Evolutionary conservation across 495 filamentous ascomycete species (phyloP), one percentile per base, ranked within the genome.

Genomic region (Pyrenopolyporus hunteri): DNA sequence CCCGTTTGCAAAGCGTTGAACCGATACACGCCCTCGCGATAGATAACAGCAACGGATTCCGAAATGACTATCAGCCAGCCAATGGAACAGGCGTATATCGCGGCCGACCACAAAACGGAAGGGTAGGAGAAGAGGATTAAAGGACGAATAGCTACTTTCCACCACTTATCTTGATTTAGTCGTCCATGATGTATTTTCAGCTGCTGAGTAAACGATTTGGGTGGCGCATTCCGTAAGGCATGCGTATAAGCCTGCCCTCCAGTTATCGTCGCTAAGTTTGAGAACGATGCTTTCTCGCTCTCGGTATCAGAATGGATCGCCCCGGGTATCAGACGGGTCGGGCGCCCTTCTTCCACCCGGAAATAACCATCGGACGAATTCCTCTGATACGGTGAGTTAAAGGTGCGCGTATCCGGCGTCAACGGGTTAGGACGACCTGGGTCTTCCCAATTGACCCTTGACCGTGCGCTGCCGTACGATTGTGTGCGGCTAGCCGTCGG

Each of bases 1-100:
- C 94, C 94, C 0, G 90, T 89, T 44, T 87, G 85, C 1, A 97
- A 77, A 2, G 91, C 78, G 31, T 81, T 86, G 73, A 98, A 97
- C 45, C 90, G 79, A 74, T 97, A 97, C 5, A 78, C 74, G 0
- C 80, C 76, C 46, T 83, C 79, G 48, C 89, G 84, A 74, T 88
- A 97, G 59, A 95, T 90, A 37, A 83, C 78, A 0, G 90, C 84
- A 0, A 97, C 85, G 0, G 88, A 88, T 73, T 97, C 92, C 1
- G 94, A 97, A 9, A 97, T 83, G 23, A 97, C 89, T 57, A 98
- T 96, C 37, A 98, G 79, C 94, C 93, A 97, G 13, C 93, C 93
- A n/a, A 97, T 83, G 3, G 89, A 92, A 61, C 94, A 85, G 0
- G 92, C 77, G 72, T 98, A 98, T 25, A 97, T 86, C 0, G 89